These are phyloP conservation scores for Termitomyces sp. DNA, from an alignment of 768 basidiomycete species.

Conservation along the genomic window DNA sequence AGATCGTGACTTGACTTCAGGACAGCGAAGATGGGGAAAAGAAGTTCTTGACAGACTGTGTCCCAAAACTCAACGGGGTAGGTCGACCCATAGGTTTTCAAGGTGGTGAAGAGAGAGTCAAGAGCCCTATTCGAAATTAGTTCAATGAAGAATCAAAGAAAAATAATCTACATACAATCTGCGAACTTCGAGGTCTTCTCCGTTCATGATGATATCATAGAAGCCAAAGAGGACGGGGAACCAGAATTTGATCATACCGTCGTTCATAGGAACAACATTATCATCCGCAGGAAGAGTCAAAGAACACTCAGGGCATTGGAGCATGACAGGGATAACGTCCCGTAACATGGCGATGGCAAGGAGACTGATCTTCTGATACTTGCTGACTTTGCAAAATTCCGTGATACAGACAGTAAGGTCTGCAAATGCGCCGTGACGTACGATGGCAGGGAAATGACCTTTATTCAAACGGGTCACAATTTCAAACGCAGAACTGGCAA, in stretches of 20 bases:
- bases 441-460: conserved; percentile 87
- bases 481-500: conserved; percentile 92
- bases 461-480: conserved; percentile 88
- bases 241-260: conserved; percentile 95
- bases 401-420: conserved; percentile 97
- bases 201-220: conserved; percentile 99
- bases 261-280: conserved; percentile 46
- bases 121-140: conserved; percentile 57
- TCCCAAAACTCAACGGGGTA: conserved; percentile 97
- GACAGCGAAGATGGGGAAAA: conserved; percentile 98
- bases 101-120: conserved; percentile 92
- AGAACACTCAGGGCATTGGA: conserved; percentile 67
- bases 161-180: conserved; percentile 64
- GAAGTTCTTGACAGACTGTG: conserved; percentile 89
- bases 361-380: conserved; percentile 97
- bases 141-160: conserved; percentile 1
- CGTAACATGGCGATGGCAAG: conserved; percentile 96
- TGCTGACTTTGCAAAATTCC: conserved; percentile 99
- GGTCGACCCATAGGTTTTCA: conserved; percentile 82
- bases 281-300: conserved; percentile 21
- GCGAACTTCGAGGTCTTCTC: conserved; percentile 96
- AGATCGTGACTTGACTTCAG: conserved; percentile 90
- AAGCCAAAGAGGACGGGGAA: conserved; percentile 96
- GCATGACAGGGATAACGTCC: conserved; percentile 88
- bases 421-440: conserved; percentile 90